Percentiles rank a stretch among this genome's conserved stretches.
phyloP scores from a whole-genome alignment of 306 rosid genomes.

The Begonia peltatifolia region DNA sequence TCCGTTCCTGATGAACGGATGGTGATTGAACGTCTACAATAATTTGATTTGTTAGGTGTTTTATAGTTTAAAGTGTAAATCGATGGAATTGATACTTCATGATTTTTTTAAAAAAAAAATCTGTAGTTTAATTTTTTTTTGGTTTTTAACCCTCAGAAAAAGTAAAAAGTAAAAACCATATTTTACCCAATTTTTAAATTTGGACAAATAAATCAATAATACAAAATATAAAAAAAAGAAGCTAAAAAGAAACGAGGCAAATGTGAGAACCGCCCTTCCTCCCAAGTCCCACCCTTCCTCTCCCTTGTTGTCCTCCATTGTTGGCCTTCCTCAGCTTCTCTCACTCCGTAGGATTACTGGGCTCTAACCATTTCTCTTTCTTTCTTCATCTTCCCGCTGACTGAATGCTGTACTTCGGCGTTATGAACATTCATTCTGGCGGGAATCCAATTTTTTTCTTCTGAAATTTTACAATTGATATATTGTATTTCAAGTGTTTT shows the following conservation, averaged over 20 bases:
- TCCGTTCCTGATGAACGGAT: too few relatives aligned
- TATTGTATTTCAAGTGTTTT: neutral
- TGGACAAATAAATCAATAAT: neutral
- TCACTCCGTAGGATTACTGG: neutral
- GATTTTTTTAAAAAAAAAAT: too few relatives aligned
- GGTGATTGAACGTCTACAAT: too few relatives aligned
- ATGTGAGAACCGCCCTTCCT: neutral
- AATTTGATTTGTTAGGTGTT: too few relatives aligned
- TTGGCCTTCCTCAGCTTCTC: neutral
- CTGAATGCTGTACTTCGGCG: neutral
- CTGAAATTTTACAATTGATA: neutral
- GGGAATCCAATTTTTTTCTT: neutral
- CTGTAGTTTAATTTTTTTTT: too few relatives aligned
- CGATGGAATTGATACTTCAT: too few relatives aligned
- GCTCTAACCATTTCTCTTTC: neutral
- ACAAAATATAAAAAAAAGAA: neutral
- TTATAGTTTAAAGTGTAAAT: too few relatives aligned
- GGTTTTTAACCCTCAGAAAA: too few relatives aligned
- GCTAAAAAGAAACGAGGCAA: neutral
- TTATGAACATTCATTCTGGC: neutral
- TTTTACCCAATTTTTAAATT: too few relatives aligned
- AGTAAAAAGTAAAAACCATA: too few relatives aligned
- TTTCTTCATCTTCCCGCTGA: neutral
- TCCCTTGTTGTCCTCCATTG: neutral
- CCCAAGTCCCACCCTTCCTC: too few relatives aligned